Percentiles rank a stretch among this genome's conserved stretches.
These are phyloP conservation scores for Xylariaceae sp. DNA, from an alignment of 2,329 filamentous ascomycete genomes.

Conservation along the genomic window DNA sequence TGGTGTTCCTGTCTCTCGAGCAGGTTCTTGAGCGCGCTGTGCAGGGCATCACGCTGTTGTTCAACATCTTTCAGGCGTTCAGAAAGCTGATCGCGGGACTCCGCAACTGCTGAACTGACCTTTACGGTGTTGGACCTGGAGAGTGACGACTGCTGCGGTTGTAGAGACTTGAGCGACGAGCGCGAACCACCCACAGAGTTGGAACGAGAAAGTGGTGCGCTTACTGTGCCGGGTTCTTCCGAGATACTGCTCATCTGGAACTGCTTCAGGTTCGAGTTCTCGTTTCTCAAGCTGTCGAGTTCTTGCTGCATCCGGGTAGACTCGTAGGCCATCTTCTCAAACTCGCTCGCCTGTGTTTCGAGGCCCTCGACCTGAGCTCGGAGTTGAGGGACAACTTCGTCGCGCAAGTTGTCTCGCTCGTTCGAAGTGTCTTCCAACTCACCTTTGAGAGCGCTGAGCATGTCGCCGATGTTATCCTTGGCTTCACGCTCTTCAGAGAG, in stretches of 20 bases:
- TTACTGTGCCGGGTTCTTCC: constrained; percentile 28
- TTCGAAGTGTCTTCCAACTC: constrained; percentile 75
- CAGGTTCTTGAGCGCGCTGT: constrained; percentile 77
- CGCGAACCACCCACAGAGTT: constrained; percentile 38
- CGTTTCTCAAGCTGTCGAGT: constrained; percentile 61
- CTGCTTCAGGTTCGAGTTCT: constrained; percentile 54
- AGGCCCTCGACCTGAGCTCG: constrained; percentile 71
- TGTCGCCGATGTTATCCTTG: constrained; percentile 90
- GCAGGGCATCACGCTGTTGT: constrained; percentile 85
- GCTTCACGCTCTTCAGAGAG: constrained; percentile 78
- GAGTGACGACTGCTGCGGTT: constrained; percentile 36
- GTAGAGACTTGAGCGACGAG: constrained; percentile 46
- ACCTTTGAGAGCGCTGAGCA: constrained; percentile 74
- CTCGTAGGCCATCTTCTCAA: constrained; percentile 71
- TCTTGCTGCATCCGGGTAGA: constrained; percentile 84
- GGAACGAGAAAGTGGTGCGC: constrained; percentile 39
- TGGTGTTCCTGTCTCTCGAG: constrained; percentile 82
- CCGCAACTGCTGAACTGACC: constrained; percentile 34
- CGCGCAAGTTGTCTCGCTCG: constrained; percentile 85
- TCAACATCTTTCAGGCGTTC: constrained; percentile 90
- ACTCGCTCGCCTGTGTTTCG: constrained; percentile 66
- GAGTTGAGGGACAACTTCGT: constrained; percentile 79
- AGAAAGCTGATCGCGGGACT: constrained; percentile 63
- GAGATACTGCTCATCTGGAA: constrained; percentile 35
- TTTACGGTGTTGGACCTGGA: constrained; percentile 58